These are phyloP conservation scores for Astrocystis sublimbata DNA, from an alignment of 495 filamentous ascomycete species.

Conservation along the genomic window DNA sequence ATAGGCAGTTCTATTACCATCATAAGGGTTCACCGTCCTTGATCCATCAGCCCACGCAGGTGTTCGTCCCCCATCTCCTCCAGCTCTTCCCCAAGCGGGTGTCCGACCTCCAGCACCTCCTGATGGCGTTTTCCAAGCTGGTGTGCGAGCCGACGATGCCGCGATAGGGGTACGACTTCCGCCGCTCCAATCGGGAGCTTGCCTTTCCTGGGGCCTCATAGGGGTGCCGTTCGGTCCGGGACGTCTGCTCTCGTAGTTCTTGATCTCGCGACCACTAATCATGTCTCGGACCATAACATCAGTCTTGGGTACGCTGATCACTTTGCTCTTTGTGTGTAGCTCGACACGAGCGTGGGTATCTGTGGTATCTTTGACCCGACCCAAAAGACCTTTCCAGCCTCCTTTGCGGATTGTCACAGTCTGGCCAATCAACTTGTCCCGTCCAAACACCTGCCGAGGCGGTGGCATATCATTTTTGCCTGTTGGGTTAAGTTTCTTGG, in stretches of 20 bases:
- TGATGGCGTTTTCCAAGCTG: conserved; percentile 58
- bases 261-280: conserved; percentile 71
- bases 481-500: conserved; percentile 62
- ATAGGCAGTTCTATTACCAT: conserved; percentile 75
- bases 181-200: conserved; percentile 38
- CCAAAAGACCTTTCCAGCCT: conserved; percentile 86
- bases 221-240: conserved; percentile 52
- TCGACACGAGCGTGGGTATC: conserved; percentile 84
- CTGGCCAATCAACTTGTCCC: conserved; percentile 86
- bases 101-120: conserved; percentile 59
- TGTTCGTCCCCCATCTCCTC: conserved; percentile 64
- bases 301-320: conserved; percentile 76
- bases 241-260: conserved; percentile 61
- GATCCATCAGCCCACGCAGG: conserved; percentile 79
- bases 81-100: conserved; percentile 63
- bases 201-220: conserved; percentile 41
- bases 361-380: conserved; percentile 91
- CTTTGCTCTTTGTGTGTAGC: conserved; percentile 87
- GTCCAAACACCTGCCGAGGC: conserved; percentile 67
- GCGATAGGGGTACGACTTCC: conserved; percentile 72
- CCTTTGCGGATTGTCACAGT: conserved; percentile 84
- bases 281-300: conserved; percentile 80
- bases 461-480: conserved; percentile 66
- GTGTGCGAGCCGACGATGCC: conserved; percentile 63
- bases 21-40: conserved; percentile 76